These are phyloP conservation scores for Tubosaeta sp. DNA, from an alignment of 768 basidiomycete species.

Conservation along the genomic window DNA sequence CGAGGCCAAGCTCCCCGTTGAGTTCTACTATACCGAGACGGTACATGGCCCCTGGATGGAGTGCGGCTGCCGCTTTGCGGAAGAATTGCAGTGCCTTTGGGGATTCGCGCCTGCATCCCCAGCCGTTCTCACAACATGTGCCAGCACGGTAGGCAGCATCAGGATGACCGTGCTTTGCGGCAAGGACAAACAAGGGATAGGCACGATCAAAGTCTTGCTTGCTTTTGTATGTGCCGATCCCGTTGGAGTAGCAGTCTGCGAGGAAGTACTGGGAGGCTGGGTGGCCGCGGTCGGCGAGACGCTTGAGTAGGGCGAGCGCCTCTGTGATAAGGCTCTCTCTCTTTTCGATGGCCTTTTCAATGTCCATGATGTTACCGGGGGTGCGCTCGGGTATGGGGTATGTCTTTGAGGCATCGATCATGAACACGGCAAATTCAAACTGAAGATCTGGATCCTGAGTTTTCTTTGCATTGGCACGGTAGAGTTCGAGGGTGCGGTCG, in stretches of 20 bases:
- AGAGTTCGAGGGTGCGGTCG: conserved; percentile 94
- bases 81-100: conserved; percentile 91
- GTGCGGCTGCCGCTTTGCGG: conserved; percentile 86
- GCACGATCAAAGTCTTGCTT: conserved; percentile 97
- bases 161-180: conserved; percentile 95
- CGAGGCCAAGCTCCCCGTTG: conserved; percentile 87
- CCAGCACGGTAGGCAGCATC: conserved; percentile 95
- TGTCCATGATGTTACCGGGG: conserved; percentile 70
- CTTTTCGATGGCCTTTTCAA: conserved; percentile 77
- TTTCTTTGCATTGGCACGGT: conserved; percentile 97
- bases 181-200: conserved; percentile 91
- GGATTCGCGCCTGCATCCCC: conserved; percentile 93
- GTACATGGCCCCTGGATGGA: conserved; percentile 95
- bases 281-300: conserved; percentile 91
- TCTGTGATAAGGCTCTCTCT: conserved; percentile 87
- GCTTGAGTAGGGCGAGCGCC: conserved; percentile 81
- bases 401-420: conserved; percentile 95
- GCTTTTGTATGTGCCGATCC: conserved; percentile 87
- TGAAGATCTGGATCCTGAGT: conserved; percentile 96
- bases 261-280: conserved; percentile 95
- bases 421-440: conserved; percentile 98
- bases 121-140: conserved; percentile 98
- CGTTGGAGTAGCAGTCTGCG: conserved; percentile 97
- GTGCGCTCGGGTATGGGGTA: conserved; percentile 72
- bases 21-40: conserved; percentile 94